Percentiles rank a stretch among this genome's conserved stretches.
phyloP scores from a whole-genome alignment of 805 yeast species.

The Myxozyma vanderwaltii region DNA sequence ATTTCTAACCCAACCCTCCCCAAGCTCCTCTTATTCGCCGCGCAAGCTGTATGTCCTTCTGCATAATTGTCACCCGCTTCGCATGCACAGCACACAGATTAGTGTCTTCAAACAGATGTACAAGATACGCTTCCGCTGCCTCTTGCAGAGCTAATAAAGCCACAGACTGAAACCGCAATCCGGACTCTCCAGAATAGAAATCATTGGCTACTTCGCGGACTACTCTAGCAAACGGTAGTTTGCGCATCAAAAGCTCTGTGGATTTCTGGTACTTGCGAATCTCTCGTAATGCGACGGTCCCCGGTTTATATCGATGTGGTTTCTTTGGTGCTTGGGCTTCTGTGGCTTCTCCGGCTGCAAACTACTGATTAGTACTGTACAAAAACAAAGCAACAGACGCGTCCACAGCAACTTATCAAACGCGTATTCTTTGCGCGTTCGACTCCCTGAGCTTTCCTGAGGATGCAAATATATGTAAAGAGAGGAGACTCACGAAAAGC shows the following conservation, averaged over 20 bases:
- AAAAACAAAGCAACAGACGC: too few species aligned
- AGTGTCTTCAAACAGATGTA: slow-evolving; percentile 94
- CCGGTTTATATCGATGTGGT: slow-evolving; percentile 94
- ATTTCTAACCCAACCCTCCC: slow-evolving; percentile 31
- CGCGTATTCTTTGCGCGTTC: too few species aligned
- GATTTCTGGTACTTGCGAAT: slow-evolving; percentile 97
- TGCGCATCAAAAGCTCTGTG: slow-evolving; percentile 91
- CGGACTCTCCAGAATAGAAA: slow-evolving; percentile 47
- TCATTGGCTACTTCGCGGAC: slow-evolving; percentile 96
- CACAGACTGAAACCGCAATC: slow-evolving; percentile 90
- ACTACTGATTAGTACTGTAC: too few species aligned
- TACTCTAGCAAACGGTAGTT: slow-evolving; percentile 95
- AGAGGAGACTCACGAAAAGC: not conserved
- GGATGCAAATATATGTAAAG: too few species aligned
- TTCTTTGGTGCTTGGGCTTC: too few species aligned
- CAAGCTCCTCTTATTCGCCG: slow-evolving; percentile 91
- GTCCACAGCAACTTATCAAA: too few species aligned
- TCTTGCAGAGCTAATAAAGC: slow-evolving; percentile 98
- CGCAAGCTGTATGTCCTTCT: slow-evolving; percentile 97
- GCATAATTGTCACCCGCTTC: slow-evolving; percentile 97
- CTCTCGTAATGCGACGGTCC: slow-evolving; percentile 95
- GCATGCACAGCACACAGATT: slow-evolving; percentile 99
- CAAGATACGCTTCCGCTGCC: slow-evolving; percentile 97
- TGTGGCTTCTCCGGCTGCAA: too few species aligned
- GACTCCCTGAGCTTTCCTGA: too few species aligned